These are phyloP conservation scores for Euclidium syriacum DNA, from an alignment of 345 rosid genomes.

Conservation along the genomic window DNA sequence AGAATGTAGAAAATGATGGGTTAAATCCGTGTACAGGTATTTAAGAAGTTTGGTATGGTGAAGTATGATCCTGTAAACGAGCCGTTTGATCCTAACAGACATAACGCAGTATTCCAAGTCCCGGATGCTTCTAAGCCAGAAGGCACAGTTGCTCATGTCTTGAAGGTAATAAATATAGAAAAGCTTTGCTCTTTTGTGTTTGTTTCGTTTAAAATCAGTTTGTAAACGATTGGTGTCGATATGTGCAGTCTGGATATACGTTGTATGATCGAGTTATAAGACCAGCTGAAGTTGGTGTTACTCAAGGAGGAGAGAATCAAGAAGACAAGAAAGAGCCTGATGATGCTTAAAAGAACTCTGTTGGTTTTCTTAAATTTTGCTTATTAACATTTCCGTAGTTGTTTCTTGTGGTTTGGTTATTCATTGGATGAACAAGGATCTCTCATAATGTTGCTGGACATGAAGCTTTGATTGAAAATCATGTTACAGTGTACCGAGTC, in stretches of 20 bases:
- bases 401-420: conserved; percentile 13
- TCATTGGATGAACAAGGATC: conserved; percentile 15
- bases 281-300: conserved; percentile 95
- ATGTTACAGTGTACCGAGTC: conserved; percentile 3
- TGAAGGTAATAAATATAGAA: conserved; percentile 48
- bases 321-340: conserved; percentile 30
- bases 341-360: conserved; percentile 24
- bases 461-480: not conserved
- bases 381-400: conserved; percentile 7
- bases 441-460: conserved; percentile 12
- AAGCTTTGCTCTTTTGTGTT: not conserved
- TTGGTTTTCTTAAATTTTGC: conserved; percentile 20
- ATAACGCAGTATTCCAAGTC: conserved; percentile 73
- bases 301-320: conserved; percentile 35
- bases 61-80: conserved; percentile 69
- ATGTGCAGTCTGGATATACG: conserved; percentile 68
- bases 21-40: conserved; percentile 38
- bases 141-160: conserved; percentile 76
- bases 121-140: conserved; percentile 80
- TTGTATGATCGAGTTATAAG: conserved; percentile 75
- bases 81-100: conserved; percentile 90
- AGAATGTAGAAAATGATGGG: not conserved
- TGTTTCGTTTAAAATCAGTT: not conserved
- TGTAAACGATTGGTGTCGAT: not conserved
- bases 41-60: conserved; percentile 69